Evolutionary conservation across 768 basidiomycete species (phyloP), one percentile per base, ranked within the genome.

Genomic region (Cantharellus anzutake): DNA sequence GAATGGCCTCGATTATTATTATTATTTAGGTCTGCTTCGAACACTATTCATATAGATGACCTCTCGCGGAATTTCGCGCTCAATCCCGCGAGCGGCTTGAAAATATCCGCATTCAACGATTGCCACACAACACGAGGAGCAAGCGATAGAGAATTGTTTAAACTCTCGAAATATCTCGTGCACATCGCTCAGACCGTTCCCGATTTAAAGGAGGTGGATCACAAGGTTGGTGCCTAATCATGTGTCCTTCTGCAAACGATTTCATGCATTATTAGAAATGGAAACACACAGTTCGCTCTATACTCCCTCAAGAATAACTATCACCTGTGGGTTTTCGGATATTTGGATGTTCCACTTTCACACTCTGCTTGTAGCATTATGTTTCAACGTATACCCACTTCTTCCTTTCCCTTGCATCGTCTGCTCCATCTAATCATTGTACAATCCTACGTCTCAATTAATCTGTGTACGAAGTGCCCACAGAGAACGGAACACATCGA

Each of bases 41-140:
- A 91, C 68, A 91, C 89, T 0, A 81, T 94, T 44, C 89, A 93
- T 65, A 76, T 94, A 37, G 91, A 94, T 68, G 89, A 92, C 68
- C 74, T 94, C 53, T 81, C 82, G 62, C 80, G 88, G 14, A 92
- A 91, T 67, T 92, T 92, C 70, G 90, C 89, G 2, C 73, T 92
- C 61, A 92, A 94, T 66, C 86, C 87, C 0, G 76, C 74, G 51
- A 81, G 87, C 70, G 90, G 89, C 3, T 74, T 93, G 42, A 89
- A 86, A 70, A 88, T 92, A 37, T 76, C 78, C 35, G 78, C 90
- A 0, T 93, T 86, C 74, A 86, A 83, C 69, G 77, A 81, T 63
- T 85, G 85, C 2, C 82, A 86, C 65, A 85, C 82, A 4, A 68
- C 72, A 5, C 78, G 80, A 64, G 67, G 67, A 3, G 75, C 78